Conservation (phyloP, 257 asterid genomes). For the Gentiana macrophylla region DNA sequence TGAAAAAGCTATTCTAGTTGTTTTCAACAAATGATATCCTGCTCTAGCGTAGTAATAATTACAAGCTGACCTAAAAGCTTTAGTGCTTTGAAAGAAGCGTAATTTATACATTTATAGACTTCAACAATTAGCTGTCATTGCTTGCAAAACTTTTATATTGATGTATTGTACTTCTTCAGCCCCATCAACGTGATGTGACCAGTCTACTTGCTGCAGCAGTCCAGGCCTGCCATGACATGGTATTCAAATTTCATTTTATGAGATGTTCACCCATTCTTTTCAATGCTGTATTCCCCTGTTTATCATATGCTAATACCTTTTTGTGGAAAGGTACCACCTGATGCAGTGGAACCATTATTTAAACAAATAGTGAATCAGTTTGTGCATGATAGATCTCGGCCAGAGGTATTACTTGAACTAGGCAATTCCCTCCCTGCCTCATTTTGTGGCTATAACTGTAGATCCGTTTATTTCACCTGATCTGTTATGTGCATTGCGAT, state of each 20-base stretch:
- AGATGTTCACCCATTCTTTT: background rate
- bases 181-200: conserved; percentile 77
- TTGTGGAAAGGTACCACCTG: conserved; percentile 83
- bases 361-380: conserved; percentile 92
- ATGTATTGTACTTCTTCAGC: conserved; percentile 34
- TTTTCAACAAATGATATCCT: too few relatives aligned
- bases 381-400: conserved; percentile 81
- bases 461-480: background rate
- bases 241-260: conserved; percentile 15
- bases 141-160: conserved; percentile 9
- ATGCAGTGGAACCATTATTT: conserved; percentile 87
- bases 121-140: background rate
- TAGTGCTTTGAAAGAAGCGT: conserved; percentile 2
- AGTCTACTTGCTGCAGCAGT: conserved; percentile 90
- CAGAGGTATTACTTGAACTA: conserved; percentile 50
- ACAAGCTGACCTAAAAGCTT: background rate
- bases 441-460: background rate
- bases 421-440: too few relatives aligned
- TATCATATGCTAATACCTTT: conserved; percentile 7
- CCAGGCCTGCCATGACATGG: conserved; percentile 99
- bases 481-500: background rate
- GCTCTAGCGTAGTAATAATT: too few relatives aligned
- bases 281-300: conserved; percentile 2
- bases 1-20: too few relatives aligned
- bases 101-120: background rate